Evolutionary conservation across 2,329 filamentous ascomycete species (phyloP).

Genomic region (Monosporascus sp.): DNA sequence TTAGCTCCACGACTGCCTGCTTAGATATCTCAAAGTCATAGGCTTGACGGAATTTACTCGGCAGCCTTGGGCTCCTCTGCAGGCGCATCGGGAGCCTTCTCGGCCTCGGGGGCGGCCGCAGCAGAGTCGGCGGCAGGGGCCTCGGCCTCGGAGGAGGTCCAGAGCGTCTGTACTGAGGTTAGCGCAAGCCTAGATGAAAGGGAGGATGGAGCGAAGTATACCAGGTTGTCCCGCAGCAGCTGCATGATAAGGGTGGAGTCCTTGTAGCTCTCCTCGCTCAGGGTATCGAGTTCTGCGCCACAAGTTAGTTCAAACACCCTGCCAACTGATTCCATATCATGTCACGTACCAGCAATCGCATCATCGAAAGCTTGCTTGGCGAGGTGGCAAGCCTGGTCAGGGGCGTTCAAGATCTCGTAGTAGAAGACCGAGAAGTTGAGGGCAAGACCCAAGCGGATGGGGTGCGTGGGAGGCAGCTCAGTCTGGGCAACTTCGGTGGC

Average conservation of each 20-base stretch:
- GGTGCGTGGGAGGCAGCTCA: conserved; percentile 85
- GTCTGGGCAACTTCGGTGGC: conserved; percentile 87
- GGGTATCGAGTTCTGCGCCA: conserved; percentile 77
- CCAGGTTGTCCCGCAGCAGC: conserved; percentile 93
- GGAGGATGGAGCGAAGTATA: conserved; percentile 36
- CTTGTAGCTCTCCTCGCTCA: conserved; percentile 99
- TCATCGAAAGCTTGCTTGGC: conserved; percentile 96
- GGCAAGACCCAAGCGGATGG: conserved; percentile 85
- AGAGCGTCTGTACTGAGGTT: conserved; percentile 68
- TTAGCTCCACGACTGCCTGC: conserved; percentile 40
- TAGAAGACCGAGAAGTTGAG: conserved; percentile 99
- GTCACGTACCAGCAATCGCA: conserved; percentile 69
- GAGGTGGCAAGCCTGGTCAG: conserved; percentile 95
- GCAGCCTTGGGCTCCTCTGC: conserved; percentile 64
- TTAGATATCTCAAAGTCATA: conserved; percentile 35
- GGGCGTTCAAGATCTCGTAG: conserved; percentile 99
- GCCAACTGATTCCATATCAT: not conserved
- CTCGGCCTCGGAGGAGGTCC: conserved; percentile 98
- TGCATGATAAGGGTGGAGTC: conserved; percentile 99
- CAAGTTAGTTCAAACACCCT: conserved; percentile 15
- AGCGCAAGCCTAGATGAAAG: conserved; percentile 16
- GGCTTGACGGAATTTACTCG: conserved; percentile 44
- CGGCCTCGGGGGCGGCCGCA: conserved; percentile 48
- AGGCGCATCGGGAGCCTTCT: conserved; percentile 50
- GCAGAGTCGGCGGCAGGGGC: conserved; percentile 49